phyloP scores from a whole-genome alignment of 202 grass and related monocot species.

The Carex arenaria region DNA sequence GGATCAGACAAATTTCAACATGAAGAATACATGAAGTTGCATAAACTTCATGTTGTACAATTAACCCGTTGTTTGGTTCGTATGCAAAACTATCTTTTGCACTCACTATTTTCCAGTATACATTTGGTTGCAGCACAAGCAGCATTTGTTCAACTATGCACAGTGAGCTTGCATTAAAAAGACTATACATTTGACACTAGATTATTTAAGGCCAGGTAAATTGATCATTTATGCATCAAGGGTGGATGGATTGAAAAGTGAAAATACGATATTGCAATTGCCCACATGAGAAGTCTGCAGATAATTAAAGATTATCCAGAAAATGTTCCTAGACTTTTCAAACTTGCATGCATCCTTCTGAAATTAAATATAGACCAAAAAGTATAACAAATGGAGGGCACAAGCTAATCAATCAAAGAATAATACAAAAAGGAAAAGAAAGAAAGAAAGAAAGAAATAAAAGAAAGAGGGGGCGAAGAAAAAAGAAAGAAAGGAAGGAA shows the following conservation, averaged over 20 bases:
- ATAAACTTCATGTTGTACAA: too few relatives aligned
- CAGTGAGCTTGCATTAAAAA: background rate
- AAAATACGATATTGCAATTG: background rate
- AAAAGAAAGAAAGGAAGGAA: background rate
- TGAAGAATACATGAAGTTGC: too few relatives aligned
- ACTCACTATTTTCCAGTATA: too few relatives aligned
- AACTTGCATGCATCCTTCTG: background rate
- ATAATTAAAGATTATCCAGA: background rate
- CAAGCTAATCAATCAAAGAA: slow-evolving; percentile 19
- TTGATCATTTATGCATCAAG: background rate
- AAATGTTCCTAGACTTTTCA: background rate
- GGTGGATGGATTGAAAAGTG: background rate
- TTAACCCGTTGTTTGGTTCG: too few relatives aligned
- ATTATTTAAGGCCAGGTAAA: background rate
- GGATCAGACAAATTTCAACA: too few relatives aligned
- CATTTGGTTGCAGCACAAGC: background rate
- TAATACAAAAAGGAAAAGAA: background rate
- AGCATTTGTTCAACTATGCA: background rate
- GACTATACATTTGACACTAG: background rate
- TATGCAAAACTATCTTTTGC: too few relatives aligned
- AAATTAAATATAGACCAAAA: slow-evolving; percentile 15
- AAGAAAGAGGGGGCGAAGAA: background rate
- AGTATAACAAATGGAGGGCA: background rate
- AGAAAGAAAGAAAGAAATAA: background rate
- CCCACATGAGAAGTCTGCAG: background rate